Conservation (phyloP, 164 flowering plant species). For the Liriodendron chinense region DNA sequence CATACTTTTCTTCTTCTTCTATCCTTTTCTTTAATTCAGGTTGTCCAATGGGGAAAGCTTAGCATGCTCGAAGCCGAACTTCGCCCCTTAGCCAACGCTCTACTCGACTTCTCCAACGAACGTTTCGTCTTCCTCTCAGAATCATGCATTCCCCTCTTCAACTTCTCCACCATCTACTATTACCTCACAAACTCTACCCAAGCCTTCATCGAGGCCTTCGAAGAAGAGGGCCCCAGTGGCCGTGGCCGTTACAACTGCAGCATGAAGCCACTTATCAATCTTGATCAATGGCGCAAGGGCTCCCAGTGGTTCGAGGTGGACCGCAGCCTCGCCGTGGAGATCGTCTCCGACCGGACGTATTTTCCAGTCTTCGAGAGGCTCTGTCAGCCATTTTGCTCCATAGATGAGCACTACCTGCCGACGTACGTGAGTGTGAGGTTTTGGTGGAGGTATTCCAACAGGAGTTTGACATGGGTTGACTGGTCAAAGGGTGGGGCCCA, state of each 20-base stretch:
- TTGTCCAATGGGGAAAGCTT: conserved; percentile 64
- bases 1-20: too few species aligned
- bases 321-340: conserved; percentile 46
- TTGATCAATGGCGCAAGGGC: conserved; percentile 67
- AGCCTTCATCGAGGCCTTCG: conserved; percentile 46
- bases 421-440: conserved; percentile 48
- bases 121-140: conserved; percentile 78
- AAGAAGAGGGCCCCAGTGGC: conserved; percentile 47
- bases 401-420: conserved; percentile 74
- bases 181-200: conserved; percentile 54
- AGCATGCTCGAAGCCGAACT: conserved; percentile 78
- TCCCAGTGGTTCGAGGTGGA: conserved; percentile 76
- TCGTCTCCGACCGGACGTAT: conserved; percentile 46
- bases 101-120: conserved; percentile 70
- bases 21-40: too few species aligned
- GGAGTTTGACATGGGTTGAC: conserved; percentile 68
- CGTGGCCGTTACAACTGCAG: conserved; percentile 51
- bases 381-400: conserved; percentile 9
- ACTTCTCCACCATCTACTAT: conserved; percentile 61
- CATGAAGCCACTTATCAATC: conserved; percentile 42
- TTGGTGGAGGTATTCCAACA: conserved; percentile 35
- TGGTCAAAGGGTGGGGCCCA: conserved; percentile 74
- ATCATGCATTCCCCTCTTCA: conserved; percentile 79
- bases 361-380: conserved; percentile 34
- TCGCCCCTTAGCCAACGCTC: conserved; percentile 68